Percentiles rank a stretch among this genome's conserved stretches.
Conservation (phyloP, 2,329 filamentous ascomycete species). For the Mycocentrospora acerina region DNA sequence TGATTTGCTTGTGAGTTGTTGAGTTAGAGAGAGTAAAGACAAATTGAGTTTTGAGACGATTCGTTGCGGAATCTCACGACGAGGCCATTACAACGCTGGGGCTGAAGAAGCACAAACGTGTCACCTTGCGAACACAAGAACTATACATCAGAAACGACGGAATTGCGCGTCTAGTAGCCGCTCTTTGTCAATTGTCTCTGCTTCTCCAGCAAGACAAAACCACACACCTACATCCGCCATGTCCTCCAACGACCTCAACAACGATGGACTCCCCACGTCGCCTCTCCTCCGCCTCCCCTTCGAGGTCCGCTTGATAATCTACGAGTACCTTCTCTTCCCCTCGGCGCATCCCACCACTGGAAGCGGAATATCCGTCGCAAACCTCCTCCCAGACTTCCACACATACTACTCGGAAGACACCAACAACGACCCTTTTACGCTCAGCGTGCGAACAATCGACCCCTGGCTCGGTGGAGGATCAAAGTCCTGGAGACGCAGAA, state of each 20-base stretch:
- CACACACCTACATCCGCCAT: slow-evolving; percentile 5
- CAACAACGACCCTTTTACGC: slow-evolving; percentile 34
- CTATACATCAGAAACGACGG: too few relatives aligned
- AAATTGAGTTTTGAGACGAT: too few relatives aligned
- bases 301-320: slow-evolving; percentile 52
- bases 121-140: too few relatives aligned
- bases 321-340: slow-evolving; percentile 46
- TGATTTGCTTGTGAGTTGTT: too few relatives aligned
- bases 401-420: slow-evolving; percentile 42
- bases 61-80: too few relatives aligned
- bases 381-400: slow-evolving; percentile 44
- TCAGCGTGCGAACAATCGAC: slow-evolving; percentile 49
- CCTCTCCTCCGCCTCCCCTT: slow-evolving; percentile 48
- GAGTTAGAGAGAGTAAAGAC: too few relatives aligned
- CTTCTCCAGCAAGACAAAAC: too few relatives aligned
- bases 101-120: too few relatives aligned
- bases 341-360: slow-evolving; percentile 34
- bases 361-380: slow-evolving; percentile 33
- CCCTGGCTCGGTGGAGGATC: slow-evolving; percentile 35
- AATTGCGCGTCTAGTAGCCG: too few relatives aligned
- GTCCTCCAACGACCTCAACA: not conserved
- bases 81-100: too few relatives aligned
- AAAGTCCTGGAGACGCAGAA: slow-evolving; percentile 36
- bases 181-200: too few relatives aligned
- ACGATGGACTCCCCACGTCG: slow-evolving; percentile 17